These are phyloP conservation scores for Eucalyptus guilfoylei DNA, from an alignment of 345 rosid genomes.

Conservation along the genomic window DNA sequence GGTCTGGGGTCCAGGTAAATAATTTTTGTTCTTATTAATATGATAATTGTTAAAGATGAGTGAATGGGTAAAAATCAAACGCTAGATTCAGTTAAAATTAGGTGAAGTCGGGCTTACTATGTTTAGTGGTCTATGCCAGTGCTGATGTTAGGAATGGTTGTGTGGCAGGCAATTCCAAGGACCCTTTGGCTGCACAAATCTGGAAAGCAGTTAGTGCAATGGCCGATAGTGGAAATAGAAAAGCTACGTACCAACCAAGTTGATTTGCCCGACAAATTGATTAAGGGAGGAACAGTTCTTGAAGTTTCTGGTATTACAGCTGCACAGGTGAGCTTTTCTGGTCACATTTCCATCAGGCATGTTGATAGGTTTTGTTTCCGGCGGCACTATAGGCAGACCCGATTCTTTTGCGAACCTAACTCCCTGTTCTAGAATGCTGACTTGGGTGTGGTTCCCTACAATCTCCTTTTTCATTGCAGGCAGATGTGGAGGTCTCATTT, in stretches of 20 bases:
- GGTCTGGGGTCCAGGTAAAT: constrained; percentile 56
- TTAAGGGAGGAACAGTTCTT: constrained; percentile 24
- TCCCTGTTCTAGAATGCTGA: not conserved
- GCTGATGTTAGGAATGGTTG: not conserved
- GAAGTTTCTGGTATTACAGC: constrained; percentile 53
- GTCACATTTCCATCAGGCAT: not conserved
- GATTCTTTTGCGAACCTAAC: not conserved
- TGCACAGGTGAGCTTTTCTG: constrained; percentile 24
- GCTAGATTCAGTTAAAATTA: not conserved
- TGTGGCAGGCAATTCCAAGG: constrained; percentile 57
- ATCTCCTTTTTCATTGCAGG: constrained; percentile 15
- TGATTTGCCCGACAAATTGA: constrained; percentile 7
- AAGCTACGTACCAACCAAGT: constrained; percentile 27
- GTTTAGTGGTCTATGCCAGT: not conserved
- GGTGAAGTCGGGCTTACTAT: not conserved
- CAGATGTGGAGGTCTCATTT: constrained; percentile 63
- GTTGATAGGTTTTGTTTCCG: not conserved
- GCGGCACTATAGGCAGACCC: not conserved
- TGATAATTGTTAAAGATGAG: not conserved
- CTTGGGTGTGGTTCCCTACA: not conserved
- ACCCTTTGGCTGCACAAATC: constrained; percentile 35
- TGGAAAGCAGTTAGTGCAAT: constrained; percentile 52
- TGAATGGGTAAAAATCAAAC: not conserved
- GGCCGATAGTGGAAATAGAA: constrained; percentile 64
- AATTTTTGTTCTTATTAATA: not conserved